A percentile compares a stretch with the other conserved stretches of the same genome.
Conservation (phyloP, 2,329 filamentous ascomycete genomes). For the Neospermospora avenae region DNA sequence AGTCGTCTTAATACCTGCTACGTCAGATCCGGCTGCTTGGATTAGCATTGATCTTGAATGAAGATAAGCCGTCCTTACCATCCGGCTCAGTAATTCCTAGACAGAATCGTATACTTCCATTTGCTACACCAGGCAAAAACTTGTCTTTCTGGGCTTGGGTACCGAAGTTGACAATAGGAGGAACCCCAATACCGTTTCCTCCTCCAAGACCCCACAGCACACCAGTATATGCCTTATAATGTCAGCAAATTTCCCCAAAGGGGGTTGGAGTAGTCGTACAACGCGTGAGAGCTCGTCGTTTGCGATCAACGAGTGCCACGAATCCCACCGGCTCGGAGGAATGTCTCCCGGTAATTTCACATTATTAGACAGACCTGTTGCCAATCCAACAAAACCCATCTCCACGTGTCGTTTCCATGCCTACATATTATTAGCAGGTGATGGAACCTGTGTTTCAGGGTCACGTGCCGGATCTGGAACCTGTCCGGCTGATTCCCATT, state of each 20-base stretch:
- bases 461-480: constrained; percentile 44
- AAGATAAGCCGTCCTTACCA: constrained; percentile 38
- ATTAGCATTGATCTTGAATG: constrained; percentile 1
- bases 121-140: constrained; percentile 58
- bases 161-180: constrained; percentile 61
- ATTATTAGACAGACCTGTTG: constrained; percentile 41
- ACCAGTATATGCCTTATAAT: constrained; percentile 47
- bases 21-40: constrained; percentile 54
- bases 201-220: constrained; percentile 56
- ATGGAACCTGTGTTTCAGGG: background rate
- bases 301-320: constrained; percentile 53
- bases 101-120: constrained; percentile 58
- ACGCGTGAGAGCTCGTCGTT: constrained; percentile 54
- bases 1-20: constrained; percentile 60
- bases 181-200: constrained; percentile 59
- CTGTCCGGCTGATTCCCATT: constrained; percentile 59
- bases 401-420: constrained; percentile 32
- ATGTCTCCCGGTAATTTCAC: constrained; percentile 44
- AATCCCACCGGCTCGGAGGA: constrained; percentile 48
- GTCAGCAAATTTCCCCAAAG: constrained; percentile 5
- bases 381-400: constrained; percentile 35
- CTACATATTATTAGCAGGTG: constrained; percentile 14
- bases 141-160: constrained; percentile 54
- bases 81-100: constrained; percentile 63
- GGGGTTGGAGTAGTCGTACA: constrained; percentile 18